Evolutionary conservation across 2,329 filamentous ascomycete species (phyloP).

Genomic region (Phyllosticta ampelicida): DNA sequence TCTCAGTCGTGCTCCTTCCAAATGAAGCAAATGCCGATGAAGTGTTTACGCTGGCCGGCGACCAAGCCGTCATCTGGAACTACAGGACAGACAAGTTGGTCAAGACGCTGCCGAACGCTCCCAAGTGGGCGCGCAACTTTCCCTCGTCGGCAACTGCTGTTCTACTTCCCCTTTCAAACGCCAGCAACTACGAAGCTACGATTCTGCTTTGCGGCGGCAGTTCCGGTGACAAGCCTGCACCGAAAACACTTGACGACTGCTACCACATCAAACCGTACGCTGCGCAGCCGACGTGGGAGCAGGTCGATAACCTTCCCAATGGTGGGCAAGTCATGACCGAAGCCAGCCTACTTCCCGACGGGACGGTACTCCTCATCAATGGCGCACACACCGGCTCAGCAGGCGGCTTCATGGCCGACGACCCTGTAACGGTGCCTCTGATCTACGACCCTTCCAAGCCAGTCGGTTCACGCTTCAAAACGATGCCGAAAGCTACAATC

Average conservation of each 20-base stretch:
- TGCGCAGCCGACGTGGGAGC: not conserved
- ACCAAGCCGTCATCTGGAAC: constrained; percentile 8
- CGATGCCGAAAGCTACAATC: constrained; percentile 18
- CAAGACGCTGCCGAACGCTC: constrained; percentile 1
- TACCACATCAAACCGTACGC: constrained; percentile 4
- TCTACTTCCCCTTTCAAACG: not conserved
- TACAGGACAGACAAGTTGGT: constrained; percentile 3
- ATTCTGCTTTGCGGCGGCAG: constrained; percentile 9
- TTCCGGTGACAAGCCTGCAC: constrained; percentile 5
- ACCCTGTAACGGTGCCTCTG: not conserved
- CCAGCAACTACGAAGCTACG: not conserved
- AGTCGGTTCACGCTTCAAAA: not conserved
- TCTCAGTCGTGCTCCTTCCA: constrained; percentile 5
- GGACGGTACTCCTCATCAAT: constrained; percentile 7
- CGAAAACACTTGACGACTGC: constrained; percentile 8
- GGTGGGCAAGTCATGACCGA: constrained; percentile 7
- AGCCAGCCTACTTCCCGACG: constrained; percentile 2
- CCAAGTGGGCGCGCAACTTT: constrained; percentile 4
- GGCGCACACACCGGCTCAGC: constrained; percentile 5
- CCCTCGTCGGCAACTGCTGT: constrained; percentile 7
- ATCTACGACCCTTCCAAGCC: constrained; percentile 3
- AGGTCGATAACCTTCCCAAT: constrained; percentile 3
- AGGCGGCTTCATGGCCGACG: constrained; percentile 8
- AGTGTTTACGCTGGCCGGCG: constrained; percentile 10
- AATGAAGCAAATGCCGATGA: constrained; percentile 5